Evolutionary conservation across 2,329 filamentous ascomycete genomes (phyloP), one percentile per base, ranked within the genome.

Genomic region (Hymenoscyphus scutula): DNA sequence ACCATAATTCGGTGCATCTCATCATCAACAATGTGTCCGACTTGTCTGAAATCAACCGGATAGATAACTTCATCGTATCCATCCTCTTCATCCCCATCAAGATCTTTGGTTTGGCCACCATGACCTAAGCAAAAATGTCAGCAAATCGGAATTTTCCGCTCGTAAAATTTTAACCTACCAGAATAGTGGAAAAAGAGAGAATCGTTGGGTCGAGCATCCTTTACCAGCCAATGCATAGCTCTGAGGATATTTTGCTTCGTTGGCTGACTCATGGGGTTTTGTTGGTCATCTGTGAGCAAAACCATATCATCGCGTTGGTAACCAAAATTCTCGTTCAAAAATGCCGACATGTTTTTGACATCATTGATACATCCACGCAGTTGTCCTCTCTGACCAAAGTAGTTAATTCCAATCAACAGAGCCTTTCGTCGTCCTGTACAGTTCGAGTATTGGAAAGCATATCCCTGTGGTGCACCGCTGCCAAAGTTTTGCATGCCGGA

Each of bases 181-280:
- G 92, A 97, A 76, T 97, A 97, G 77, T 98, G 94, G 79, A 97
- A 97, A 79, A 98, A 97, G 5, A 98, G 82, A 6, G 93, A 96
- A 75, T 98, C 94, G 74, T 97, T 96, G 0, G 92, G 90, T 63
- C 85, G 84, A 1, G 93, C 93, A 72, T 96, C 93, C 78, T 96
- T 96, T 62, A 97, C 92, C 17, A 98, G 80, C 94, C 94, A 98
- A 74, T 97, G 92, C 94, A 97, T 97, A n/a, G 94, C 94, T 60
- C 94, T 85, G 38, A 97, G 77, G 60, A 98, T 96, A 74, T 98
- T 98, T 68, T 91, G 89, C 77, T 97, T 97, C 5, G 92, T 97
- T 15, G 94, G 94, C 78, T 97, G 92, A 77, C 91, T 96, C 90
- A 97, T 96, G 25, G 91, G 91, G 71, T 97, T 96, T 75, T 96